These are phyloP conservation scores for Uronychia binucleata DNA, from an alignment of 73 alveolate species.

Conservation along the genomic window DNA sequence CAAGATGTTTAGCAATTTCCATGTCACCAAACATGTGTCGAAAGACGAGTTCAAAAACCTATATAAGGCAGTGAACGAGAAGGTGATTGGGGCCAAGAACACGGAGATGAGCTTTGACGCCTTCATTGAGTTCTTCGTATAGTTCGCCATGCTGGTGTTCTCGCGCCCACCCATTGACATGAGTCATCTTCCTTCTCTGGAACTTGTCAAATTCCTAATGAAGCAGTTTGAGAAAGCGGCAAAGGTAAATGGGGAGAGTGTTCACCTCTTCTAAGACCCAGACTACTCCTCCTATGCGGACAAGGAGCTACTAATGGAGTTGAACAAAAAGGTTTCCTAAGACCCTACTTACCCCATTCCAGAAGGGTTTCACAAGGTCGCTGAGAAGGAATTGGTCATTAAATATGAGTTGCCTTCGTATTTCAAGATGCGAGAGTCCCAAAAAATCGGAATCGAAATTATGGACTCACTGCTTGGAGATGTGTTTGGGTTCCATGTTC, in stretches of 20 bases:
- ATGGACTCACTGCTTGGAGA: constrained; percentile 13
- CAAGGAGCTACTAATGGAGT: constrained; percentile 62
- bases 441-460: constrained; percentile 22
- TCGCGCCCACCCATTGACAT: constrained; percentile 18
- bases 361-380: constrained; percentile 70
- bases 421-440: constrained; percentile 7
- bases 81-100: constrained; percentile 24
- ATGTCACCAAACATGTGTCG: not conserved
- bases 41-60: constrained; percentile 4
- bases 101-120: constrained; percentile 47
- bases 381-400: constrained; percentile 56
- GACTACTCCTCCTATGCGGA: constrained; percentile 66
- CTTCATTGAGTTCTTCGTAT: constrained; percentile 36
- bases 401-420: constrained; percentile 23
- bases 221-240: constrained; percentile 45
- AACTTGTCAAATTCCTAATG: constrained; percentile 18
- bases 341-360: constrained; percentile 78
- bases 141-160: constrained; percentile 46
- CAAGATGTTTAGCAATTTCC: not conserved
- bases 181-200: constrained; percentile 42
- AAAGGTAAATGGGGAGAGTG: constrained; percentile 44
- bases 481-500: constrained; percentile 28
- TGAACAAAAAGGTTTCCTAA: constrained; percentile 59
- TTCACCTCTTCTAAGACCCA: constrained; percentile 61
- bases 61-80: constrained; percentile 42